These are phyloP conservation scores for Rhamnella rubrinervis DNA, from an alignment of 331 rosid species.

Conservation along the genomic window DNA sequence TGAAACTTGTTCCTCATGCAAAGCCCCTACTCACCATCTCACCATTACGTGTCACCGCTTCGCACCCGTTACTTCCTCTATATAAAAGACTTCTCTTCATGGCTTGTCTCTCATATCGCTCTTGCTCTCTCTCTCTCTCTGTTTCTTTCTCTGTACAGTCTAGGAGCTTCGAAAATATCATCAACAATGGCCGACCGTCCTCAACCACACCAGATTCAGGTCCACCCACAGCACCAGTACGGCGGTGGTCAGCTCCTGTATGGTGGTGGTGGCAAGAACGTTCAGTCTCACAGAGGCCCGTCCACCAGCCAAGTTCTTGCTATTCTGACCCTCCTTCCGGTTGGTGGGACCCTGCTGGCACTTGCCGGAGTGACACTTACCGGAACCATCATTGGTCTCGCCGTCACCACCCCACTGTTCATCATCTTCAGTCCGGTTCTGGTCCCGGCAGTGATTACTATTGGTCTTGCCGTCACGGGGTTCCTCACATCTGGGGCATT, in stretches of 20 bases:
- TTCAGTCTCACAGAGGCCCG: conserved; percentile 29
- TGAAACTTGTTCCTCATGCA: conserved; percentile 92
- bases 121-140: not conserved
- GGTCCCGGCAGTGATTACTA: conserved; percentile 51
- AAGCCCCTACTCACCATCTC: conserved; percentile 51
- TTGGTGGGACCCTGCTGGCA: conserved; percentile 53
- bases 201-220: conserved; percentile 48
- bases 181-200: conserved; percentile 49
- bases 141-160: not conserved
- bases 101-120: not conserved
- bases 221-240: conserved; percentile 52
- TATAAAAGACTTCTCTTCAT: conserved; percentile 22
- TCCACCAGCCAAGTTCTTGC: conserved; percentile 45
- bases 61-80: conserved; percentile 31
- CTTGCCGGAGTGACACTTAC: conserved; percentile 54
- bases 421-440: conserved; percentile 72
- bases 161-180: not conserved
- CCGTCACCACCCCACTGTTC: conserved; percentile 54
- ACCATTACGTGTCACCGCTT: conserved; percentile 53
- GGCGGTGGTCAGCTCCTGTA: conserved; percentile 28
- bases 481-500: conserved; percentile 52
- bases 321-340: conserved; percentile 39
- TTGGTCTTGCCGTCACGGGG: conserved; percentile 48
- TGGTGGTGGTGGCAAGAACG: conserved; percentile 14
- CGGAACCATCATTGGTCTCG: conserved; percentile 53